Evolutionary conservation across 345 rosid species (phyloP).

Genomic region (Rubroshorea leprosula): DNA sequence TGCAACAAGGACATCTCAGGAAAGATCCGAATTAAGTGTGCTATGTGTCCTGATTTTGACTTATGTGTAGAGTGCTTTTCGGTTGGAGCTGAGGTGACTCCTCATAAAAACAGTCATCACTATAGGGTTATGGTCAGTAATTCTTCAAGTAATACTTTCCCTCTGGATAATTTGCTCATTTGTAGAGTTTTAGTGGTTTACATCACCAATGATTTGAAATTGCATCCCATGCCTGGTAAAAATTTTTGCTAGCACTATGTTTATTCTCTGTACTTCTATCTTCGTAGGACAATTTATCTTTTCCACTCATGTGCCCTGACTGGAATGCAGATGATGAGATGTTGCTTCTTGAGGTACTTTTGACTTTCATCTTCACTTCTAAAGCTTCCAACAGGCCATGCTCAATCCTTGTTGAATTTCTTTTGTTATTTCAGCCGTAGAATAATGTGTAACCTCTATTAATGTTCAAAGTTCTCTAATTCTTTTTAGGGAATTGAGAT

Average conservation of each 20-base stretch:
- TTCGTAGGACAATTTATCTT: slow-evolving; percentile 77
- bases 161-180: slow-evolving; percentile 1
- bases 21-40: slow-evolving; percentile 89
- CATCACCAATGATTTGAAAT: background rate
- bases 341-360: slow-evolving; percentile 82
- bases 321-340: slow-evolving; percentile 99
- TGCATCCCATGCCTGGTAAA: background rate
- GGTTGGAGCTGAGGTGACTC: slow-evolving; percentile 87
- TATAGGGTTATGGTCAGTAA: slow-evolving; percentile 93
- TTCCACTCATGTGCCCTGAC: slow-evolving; percentile 82
- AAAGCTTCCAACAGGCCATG: background rate
- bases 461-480: slow-evolving; percentile 6
- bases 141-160: background rate
- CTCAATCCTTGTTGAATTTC: slow-evolving; percentile 7
- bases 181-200: background rate
- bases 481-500: slow-evolving; percentile 86
- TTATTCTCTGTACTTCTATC: slow-evolving; percentile 7
- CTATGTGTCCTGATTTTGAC: slow-evolving; percentile 91
- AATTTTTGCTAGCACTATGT: background rate
- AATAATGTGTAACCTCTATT: background rate
- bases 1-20: slow-evolving; percentile 96
- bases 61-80: slow-evolving; percentile 93
- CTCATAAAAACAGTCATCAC: slow-evolving; percentile 79
- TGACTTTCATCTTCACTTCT: slow-evolving; percentile 1
- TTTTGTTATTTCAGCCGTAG: slow-evolving; percentile 4